Base-by-base conservation (phyloP, 2,329 filamentous ascomycete genomes). In the Macrophomina phaseolina region DNA sequence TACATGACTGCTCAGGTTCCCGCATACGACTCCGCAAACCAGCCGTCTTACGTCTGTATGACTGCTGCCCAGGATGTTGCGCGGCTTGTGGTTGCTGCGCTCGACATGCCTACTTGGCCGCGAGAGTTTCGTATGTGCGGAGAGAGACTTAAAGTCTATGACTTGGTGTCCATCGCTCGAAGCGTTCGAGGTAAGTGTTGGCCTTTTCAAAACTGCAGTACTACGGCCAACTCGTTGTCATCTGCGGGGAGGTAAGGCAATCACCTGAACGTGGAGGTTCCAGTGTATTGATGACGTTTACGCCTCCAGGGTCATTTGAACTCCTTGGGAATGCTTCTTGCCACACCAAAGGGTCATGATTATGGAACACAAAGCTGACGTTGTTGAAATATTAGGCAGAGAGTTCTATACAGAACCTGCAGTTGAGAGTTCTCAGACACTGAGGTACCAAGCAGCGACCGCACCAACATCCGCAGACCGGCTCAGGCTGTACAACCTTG, bases 61-160 rank as follows among this genome's bases (percentile, higher is more conserved):
- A 93, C 89, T 2, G 90, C 90, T 4, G 86, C 89, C 16, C 82
- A 87, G 69, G 91, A 94, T 72, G 86, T 92, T 5, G 91, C 86
- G 30, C 83, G 84, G n/a, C 92, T 91, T 70, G 81, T 93, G 8
- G 88, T 89, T 11, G 86, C 88, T n/a, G 87, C 91, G 14, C 76
- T 92, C 36, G 89, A 91, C 53, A 77, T 92, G 48, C 79, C 81
- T 6, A 82, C 76, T 18, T 94, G 91, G 91, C 90, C 90, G 3
- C 76, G 78, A 5, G 90, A 93, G 74, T 88, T 91, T 74, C 85
- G 84, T 46, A 88, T 93, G 84, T 83, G 84, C 58, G 90, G 90
- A n/a, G 89, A 91, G 64, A 81, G 87, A 5, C 80, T 90, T 75
- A 85, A 83, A 0, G 83, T 91, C 2, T 81, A 83, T 12, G 84